Percentiles rank a stretch among this genome's conserved stretches.
These are phyloP conservation scores for Elsinoe perseae DNA, from an alignment of 2,329 filamentous ascomycete species.

Conservation along the genomic window DNA sequence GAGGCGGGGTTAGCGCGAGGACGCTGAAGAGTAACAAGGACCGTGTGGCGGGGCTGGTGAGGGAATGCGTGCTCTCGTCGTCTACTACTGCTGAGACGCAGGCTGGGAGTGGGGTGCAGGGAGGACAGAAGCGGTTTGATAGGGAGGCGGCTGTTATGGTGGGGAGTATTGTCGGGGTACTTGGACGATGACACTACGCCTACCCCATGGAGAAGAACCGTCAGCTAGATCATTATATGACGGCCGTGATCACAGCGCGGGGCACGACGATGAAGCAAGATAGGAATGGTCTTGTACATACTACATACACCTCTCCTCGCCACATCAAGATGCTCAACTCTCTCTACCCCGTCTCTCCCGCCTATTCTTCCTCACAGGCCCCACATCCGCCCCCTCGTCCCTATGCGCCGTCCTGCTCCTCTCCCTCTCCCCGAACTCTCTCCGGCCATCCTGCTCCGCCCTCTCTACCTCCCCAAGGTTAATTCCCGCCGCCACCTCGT, in stretches of 20 bases:
- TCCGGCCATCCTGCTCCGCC: background rate
- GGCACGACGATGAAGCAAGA: background rate
- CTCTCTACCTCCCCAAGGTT: background rate
- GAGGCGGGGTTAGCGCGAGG: constrained; percentile 75
- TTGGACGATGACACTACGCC: constrained; percentile 27
- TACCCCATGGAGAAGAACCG: too few relatives aligned
- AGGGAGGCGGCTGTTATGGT: constrained; percentile 94
- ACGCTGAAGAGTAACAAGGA: constrained; percentile 70
- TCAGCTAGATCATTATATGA: too few relatives aligned
- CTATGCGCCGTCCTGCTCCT: background rate
- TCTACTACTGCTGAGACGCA: constrained; percentile 51
- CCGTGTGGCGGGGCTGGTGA: constrained; percentile 65
- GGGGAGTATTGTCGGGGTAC: constrained; percentile 62
- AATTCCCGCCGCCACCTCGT: background rate
- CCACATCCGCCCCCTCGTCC: background rate
- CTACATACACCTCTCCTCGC: background rate
- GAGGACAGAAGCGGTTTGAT: constrained; percentile 55
- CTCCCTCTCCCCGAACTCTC: background rate
- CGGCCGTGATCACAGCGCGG: too few relatives aligned
- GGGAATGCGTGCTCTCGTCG: constrained; percentile 74
- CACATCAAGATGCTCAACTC: too few relatives aligned
- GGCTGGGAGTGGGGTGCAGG: constrained; percentile 34
- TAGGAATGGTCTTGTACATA: background rate
- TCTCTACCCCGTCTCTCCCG: background rate
- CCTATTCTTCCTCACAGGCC: constrained; percentile 13